Evolutionary conservation across 495 filamentous ascomycete genomes (phyloP), one percentile per base, ranked within the genome.

Genomic region (Penicillium manginii): DNA sequence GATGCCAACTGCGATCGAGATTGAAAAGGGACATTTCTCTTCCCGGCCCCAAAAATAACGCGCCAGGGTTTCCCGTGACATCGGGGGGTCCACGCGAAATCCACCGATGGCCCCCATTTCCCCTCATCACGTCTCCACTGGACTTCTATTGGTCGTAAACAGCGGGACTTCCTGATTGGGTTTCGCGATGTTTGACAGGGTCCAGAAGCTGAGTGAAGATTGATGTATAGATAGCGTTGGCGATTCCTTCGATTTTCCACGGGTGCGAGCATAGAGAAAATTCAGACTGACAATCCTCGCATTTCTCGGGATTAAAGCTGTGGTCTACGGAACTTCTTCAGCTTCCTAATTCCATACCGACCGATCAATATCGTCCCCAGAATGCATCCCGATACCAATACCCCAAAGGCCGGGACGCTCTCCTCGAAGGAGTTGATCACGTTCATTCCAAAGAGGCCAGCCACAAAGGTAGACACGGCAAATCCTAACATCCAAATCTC

Each of bases 391-490:
- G 53, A 61, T 5, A 59, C 57, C 9, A 68, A 51, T 6, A 57
- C 48, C 15, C 42, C 62, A 60, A 75, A 73, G n/a, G 70, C 72
- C 18, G 33, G 48, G 0, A 48, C 6, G 22, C 47, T 68, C 2
- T 75, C 70, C 47, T 74, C 72, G 11, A 67, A 61, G 23, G 65
- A 67, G 22, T 73, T 75, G 7, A 69, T 32, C 33, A 75, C 66
- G 52, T 75, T 75, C 70, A 73, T 73, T 2, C 69, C 72, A 60
- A 70, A 70, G 5, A 66, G 57, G 4, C 72, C 72, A 4, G 70
- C 65, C 19, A 75, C 63, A 19, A 73, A 66, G 2, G 70, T 75
- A 4, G 65, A 66, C 19, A 57, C 62, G 3, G 66, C 65, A 18
- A 75, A 54, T 12, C 65, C 72, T 5, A 73, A 50, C 70, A 72